Evolutionary conservation across 148 eudicot genomes (phyloP), one percentile per base, ranked within the genome.

Genomic region (Bassia scoparia): DNA sequence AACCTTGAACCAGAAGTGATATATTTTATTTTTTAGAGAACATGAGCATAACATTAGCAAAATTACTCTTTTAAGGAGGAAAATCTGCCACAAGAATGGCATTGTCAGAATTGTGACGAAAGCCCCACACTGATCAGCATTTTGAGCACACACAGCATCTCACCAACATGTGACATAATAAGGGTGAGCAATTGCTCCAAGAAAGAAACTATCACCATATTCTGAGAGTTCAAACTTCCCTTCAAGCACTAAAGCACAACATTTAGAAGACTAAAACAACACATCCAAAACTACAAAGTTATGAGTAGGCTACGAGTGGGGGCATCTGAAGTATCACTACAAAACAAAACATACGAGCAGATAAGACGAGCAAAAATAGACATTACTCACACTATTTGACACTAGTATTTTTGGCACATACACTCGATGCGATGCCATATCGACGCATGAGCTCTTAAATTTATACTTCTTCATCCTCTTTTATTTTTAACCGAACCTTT

Each of bases 51-150:
- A 0, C 7, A 46, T 50, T 21, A 55, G 50, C 30, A 68, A 75
- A 33, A 26, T 14, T 86, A 91, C 99, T 97, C 89, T 87, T 82
- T 88, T 95, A 30, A 89, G 77, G 76, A 59, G 97, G 71, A 83
- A 91, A 56, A 83, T 62, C 69, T 65, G 68, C 99, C 99, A 95
- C 77, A 95, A 68, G 73, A 91, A 95, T 24, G 99, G 99, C 68
- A 95, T 81, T 27, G 91, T 84, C 44, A 95, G 89, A 77, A 95
- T 87, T 74, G 94, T 54, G 96, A 95, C 43, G 87, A 80, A 81
- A 95, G 78, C 90, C 80, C 86, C 89, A 78, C 68, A 77, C 16
- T 86, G 88, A 66, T 87, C 92, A 76, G 81, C 76, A 78, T 75
- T 84, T 69, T 77, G 82, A n/a, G 79, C 99, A 95, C 54, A 79